phyloP scores from a whole-genome alignment of 257 asterid species.

The Ajuga chamaepitys region DNA sequence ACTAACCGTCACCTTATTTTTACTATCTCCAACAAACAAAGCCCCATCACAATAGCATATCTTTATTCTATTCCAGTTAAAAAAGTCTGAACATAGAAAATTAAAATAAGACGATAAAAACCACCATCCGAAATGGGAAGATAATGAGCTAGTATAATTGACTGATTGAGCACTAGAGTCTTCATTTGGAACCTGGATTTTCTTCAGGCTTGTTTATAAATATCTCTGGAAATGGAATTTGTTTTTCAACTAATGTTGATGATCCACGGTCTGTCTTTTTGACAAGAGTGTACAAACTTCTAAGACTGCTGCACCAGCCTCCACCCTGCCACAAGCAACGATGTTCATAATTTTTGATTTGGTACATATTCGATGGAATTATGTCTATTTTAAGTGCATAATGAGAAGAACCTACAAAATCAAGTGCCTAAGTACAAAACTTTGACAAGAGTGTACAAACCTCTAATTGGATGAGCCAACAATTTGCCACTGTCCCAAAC shows the following conservation, averaged over 20 bases:
- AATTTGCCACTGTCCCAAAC: slow-evolving; percentile 66
- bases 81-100: slow-evolving; percentile 57
- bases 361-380: too few relatives aligned
- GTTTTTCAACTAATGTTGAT: slow-evolving; percentile 58
- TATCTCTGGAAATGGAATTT: slow-evolving; percentile 67
- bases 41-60: slow-evolving; percentile 96
- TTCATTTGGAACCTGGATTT: slow-evolving; percentile 98
- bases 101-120: background rate
- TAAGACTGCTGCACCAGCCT: slow-evolving; percentile 88
- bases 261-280: slow-evolving; percentile 84
- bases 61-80: slow-evolving; percentile 94
- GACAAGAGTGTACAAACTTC: too few relatives aligned
- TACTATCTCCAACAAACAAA: slow-evolving; percentile 86
- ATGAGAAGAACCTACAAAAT: background rate
- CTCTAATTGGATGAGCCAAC: slow-evolving; percentile 96
- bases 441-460: slow-evolving; percentile 29
- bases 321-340: slow-evolving; percentile 79
- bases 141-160: too few relatives aligned
- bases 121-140: too few relatives aligned
- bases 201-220: slow-evolving; percentile 83
- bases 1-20: slow-evolving; percentile 84
- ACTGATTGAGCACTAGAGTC: too few relatives aligned
- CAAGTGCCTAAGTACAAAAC: background rate
- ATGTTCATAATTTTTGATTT: too few relatives aligned
- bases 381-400: background rate